A percentile compares a stretch with the other conserved stretches of the same genome.
These are phyloP conservation scores for Delonix regia DNA, from an alignment of 306 rosid genomes.

Conservation along the genomic window DNA sequence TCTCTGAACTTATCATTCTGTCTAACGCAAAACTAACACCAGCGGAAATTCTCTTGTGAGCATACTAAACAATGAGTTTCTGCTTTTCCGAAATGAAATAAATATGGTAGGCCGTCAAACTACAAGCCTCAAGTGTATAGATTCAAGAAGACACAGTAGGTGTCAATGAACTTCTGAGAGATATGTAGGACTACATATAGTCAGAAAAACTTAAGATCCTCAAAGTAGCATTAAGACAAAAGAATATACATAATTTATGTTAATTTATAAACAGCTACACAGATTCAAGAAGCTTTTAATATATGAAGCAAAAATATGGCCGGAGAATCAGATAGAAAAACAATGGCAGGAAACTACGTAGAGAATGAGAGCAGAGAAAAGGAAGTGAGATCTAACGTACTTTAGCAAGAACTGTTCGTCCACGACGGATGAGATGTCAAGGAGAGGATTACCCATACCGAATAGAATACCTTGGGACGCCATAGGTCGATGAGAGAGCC, in stretches of 20 bases:
- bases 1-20: background rate
- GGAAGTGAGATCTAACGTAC: constrained; percentile 35
- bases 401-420: constrained; percentile 64
- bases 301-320: background rate
- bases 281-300: background rate
- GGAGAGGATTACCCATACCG: constrained; percentile 98
- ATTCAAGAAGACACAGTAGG: background rate
- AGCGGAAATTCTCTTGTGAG: background rate
- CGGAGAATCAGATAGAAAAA: background rate
- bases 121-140: background rate
- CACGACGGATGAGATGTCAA: constrained; percentile 84
- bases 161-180: background rate
- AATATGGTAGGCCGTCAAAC: background rate
- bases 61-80: background rate
- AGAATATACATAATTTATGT: no score
- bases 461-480: constrained; percentile 64
- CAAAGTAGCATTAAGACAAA: no score
- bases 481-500: constrained; percentile 41
- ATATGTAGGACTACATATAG: background rate
- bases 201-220: background rate
- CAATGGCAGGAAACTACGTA: background rate
- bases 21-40: background rate
- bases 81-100: background rate
- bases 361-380: background rate
- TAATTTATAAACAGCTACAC: no score